Base-by-base conservation (phyloP, 2,329 filamentous ascomycete genomes). In the Thielaviopsis cerberus region DNA sequence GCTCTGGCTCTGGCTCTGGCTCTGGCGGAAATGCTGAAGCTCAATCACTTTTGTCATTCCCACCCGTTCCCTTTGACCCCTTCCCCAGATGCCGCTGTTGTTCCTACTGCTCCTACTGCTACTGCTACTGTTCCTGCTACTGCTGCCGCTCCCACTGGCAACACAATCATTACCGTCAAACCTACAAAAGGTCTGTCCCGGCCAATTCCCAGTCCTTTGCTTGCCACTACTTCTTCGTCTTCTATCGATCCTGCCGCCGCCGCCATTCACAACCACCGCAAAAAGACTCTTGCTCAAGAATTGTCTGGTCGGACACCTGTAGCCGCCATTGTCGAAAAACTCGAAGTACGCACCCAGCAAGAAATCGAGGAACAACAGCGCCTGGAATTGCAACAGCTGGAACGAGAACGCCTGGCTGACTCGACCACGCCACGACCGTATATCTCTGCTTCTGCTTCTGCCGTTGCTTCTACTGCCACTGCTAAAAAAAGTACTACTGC, bases 321-420 rank as follows among this genome's bases (percentile, higher is more conserved):
- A 6, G 50, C 55, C 4, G 53, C 51, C 23, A 60, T 60, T 24
- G 37, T 60, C 45, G 55, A 60, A 27, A 53, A 48, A 15, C 55
- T 60, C 15, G 59, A 60, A 48, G 55, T 48, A 1, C 51, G 55
- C 13, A 60, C 59, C 3, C 54, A 57, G 11, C 55, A 60, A 26
- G 59, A 60, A 50, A 58, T 60, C 51, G 55, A 60, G 37, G 59
- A 57, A 54, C 57, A 59, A 10, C 41, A 55, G 22, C 53, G 57
- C 11, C 30, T 59, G 10, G 53, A 59, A 22, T 48, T 55, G 52
- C 27, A 55, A 20, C 57, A 59, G 27, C 45, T 41, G 22, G 57
- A 59, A 24, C 56, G 56, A 4, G 41, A 48, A 10, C 41, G 41
- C n/a, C n/a, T 48, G n/a, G 41, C 41, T n/a, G 41, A 48, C 20